Evolutionary conservation across 192 early-diverging fungal genomes (phyloP).

Genomic region (Umbelopsis ramanniana): DNA sequence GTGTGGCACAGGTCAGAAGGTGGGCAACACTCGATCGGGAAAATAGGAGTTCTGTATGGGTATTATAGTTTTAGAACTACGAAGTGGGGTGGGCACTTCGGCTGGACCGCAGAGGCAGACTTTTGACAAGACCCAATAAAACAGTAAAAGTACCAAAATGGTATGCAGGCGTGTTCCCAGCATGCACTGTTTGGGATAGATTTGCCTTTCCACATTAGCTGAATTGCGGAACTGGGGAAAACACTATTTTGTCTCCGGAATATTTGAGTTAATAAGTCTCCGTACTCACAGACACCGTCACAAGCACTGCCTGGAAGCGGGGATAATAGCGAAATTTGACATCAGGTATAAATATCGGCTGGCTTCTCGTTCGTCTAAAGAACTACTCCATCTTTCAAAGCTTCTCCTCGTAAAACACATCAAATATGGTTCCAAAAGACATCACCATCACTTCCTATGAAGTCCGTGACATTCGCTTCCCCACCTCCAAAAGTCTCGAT

Average conservation of each 20-base stretch:
- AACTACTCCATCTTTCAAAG: slow-evolving; percentile 11
- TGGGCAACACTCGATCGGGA: not conserved
- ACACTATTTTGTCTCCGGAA: not conserved
- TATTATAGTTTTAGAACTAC: too few species aligned
- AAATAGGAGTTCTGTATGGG: not conserved
- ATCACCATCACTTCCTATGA: slow-evolving; percentile 42
- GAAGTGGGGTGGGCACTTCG: too few species aligned
- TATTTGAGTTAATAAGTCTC: not conserved
- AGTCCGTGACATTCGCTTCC: slow-evolving; percentile 45
- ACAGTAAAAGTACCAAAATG: too few species aligned
- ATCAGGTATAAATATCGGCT: slow-evolving; percentile 2
- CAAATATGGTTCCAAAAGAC: slow-evolving; percentile 17
- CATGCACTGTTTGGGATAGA: too few species aligned
- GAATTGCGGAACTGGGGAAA: slow-evolving; percentile 16
- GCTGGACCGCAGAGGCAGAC: too few species aligned
- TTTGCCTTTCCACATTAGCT: too few species aligned
- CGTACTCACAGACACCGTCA: not conserved
- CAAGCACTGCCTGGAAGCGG: not conserved
- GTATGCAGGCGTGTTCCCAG: too few species aligned
- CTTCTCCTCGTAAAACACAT: not conserved
- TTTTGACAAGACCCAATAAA: too few species aligned
- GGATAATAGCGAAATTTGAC: not conserved
- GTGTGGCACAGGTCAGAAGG: not conserved
- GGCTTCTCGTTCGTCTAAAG: not conserved
- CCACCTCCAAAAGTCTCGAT: slow-evolving; percentile 41